phyloP scores from a whole-genome alignment of 192 early-diverging fungal species.

The Spizellomyces sp. region DNA sequence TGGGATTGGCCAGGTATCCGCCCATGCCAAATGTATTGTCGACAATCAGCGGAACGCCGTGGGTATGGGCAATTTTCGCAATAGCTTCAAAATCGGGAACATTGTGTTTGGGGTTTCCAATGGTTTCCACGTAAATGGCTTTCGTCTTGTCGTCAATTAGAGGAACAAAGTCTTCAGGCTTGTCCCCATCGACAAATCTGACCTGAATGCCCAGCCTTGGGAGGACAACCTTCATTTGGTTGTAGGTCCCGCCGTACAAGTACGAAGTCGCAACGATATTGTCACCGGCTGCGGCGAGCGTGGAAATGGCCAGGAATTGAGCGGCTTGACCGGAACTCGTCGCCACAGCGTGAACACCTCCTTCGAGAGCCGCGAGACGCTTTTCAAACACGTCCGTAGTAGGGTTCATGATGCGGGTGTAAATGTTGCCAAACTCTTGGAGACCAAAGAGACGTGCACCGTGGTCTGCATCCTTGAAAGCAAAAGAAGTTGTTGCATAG shows the following conservation, averaged over 20 bases:
- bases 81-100: slow-evolving; percentile 86
- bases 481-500: slow-evolving; percentile 85
- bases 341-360: slow-evolving; percentile 71
- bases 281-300: slow-evolving; percentile 76
- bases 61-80: slow-evolving; percentile 75
- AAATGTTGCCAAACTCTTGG: slow-evolving; percentile 77
- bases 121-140: slow-evolving; percentile 87
- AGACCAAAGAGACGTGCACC: slow-evolving; percentile 82
- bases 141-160: slow-evolving; percentile 90
- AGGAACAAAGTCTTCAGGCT: slow-evolving; percentile 70
- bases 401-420: slow-evolving; percentile 83
- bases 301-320: slow-evolving; percentile 80
- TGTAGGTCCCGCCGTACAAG: slow-evolving; percentile 63
- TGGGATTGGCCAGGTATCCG: slow-evolving; percentile 75
- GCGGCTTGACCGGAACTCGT: slow-evolving; percentile 83
- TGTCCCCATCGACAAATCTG: slow-evolving; percentile 74
- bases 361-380: slow-evolving; percentile 89
- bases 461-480: slow-evolving; percentile 80
- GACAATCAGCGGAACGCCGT: slow-evolving; percentile 87
- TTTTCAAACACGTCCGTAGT: slow-evolving; percentile 90
- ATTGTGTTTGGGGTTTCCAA: slow-evolving; percentile 90
- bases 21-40: slow-evolving; percentile 98
- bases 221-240: slow-evolving; percentile 83
- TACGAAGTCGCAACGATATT: slow-evolving; percentile 84
- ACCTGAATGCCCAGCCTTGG: slow-evolving; percentile 83